phyloP scores from a whole-genome alignment of 768 basidiomycete genomes.

The Serpula lacrymans region DNA sequence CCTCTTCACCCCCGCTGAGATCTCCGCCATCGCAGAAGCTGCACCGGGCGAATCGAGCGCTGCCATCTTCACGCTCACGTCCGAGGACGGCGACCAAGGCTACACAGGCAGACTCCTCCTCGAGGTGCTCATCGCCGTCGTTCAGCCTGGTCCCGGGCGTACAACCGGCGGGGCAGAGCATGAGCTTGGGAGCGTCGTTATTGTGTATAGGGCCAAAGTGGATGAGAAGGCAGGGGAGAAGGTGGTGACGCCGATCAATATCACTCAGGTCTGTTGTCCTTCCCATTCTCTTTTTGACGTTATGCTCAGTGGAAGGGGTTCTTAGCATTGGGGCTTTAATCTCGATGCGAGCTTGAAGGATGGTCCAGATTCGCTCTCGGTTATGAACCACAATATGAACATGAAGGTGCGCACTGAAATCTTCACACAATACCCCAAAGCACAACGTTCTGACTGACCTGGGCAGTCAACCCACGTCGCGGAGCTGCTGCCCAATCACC shows the following conservation, averaged over 20 bases:
- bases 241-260: slow-evolving; percentile 67
- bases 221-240: slow-evolving; percentile 35
- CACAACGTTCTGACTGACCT: slow-evolving; percentile 32
- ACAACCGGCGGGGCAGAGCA: slow-evolving; percentile 32
- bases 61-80: slow-evolving; percentile 55
- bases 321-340: slow-evolving; percentile 81
- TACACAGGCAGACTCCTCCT: slow-evolving; percentile 58
- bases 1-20: slow-evolving; percentile 57
- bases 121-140: slow-evolving; percentile 54
- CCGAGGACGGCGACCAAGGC: slow-evolving; percentile 68
- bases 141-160: slow-evolving; percentile 33
- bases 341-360: slow-evolving; percentile 61
- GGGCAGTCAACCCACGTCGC: slow-evolving; percentile 51
- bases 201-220: slow-evolving; percentile 65
- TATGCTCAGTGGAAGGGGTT: slow-evolving; percentile 1
- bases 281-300: slow-evolving; percentile 2
- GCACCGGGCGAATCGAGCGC: slow-evolving; percentile 30
- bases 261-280: slow-evolving; percentile 57
- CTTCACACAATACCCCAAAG: slow-evolving; percentile 35
- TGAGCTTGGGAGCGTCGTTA: slow-evolving; percentile 59
- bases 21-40: slow-evolving; percentile 36
- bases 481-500: slow-evolving; percentile 44
- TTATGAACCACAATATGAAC: slow-evolving; percentile 47
- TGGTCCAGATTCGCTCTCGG: slow-evolving; percentile 39
- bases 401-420: slow-evolving; percentile 35